A percentile compares a stretch with the other conserved stretches of the same genome.
phyloP scores from a whole-genome alignment of 805 yeast species.

The Kuraishia piskuri region DNA sequence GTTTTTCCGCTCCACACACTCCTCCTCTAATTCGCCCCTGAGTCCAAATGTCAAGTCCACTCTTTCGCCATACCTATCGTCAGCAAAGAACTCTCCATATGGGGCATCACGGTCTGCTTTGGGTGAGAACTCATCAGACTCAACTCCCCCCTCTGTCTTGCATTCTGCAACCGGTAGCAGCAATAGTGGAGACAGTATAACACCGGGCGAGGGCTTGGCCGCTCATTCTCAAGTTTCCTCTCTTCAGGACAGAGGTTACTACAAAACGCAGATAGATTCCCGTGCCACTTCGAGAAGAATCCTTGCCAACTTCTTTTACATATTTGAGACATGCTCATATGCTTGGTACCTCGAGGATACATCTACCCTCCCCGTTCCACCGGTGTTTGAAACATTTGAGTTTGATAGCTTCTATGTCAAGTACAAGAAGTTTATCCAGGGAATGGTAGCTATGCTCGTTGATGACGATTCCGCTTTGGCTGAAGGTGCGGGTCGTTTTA shows the following conservation, averaged over 20 bases:
- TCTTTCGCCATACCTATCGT: neutral
- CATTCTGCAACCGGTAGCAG: neutral
- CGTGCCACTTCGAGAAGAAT: neutral
- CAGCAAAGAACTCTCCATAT: neutral
- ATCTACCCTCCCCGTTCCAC: constrained; percentile 1
- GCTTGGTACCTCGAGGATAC: neutral
- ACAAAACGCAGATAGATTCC: neutral
- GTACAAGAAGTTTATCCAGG: constrained; percentile 11
- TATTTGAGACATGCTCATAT: constrained; percentile 2
- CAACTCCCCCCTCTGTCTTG: neutral
- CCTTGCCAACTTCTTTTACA: constrained; percentile 2
- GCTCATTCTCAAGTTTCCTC: neutral
- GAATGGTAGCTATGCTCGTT: constrained; percentile 28
- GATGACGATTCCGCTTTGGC: constrained; percentile 27
- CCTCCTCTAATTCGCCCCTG: neutral
- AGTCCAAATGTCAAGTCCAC: neutral
- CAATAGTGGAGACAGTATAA: neutral
- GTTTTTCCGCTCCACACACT: constrained; percentile 5
- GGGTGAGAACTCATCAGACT: neutral
- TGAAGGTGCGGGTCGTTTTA: constrained; percentile 26
- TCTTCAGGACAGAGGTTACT: neutral
- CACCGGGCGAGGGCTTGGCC: neutral
- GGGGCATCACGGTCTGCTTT: neutral
- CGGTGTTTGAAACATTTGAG: constrained; percentile 3
- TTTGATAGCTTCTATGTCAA: constrained; percentile 1